These are phyloP conservation scores for Quercus tomentella DNA, from an alignment of 331 rosid genomes.

Conservation along the genomic window DNA sequence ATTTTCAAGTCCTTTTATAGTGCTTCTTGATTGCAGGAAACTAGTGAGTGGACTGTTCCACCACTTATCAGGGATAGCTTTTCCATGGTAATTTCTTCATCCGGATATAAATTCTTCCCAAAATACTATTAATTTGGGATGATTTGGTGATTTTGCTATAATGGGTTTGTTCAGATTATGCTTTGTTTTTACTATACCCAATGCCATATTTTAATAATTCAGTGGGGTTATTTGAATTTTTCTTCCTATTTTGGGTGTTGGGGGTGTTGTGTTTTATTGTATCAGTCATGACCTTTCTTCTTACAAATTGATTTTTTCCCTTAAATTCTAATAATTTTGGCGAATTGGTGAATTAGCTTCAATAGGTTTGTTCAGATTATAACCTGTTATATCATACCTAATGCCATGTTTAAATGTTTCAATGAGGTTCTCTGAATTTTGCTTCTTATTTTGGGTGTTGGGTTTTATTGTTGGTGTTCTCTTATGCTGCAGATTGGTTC, in stretches of 20 bases:
- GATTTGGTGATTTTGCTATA: not conserved
- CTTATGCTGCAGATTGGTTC: slow-evolving; percentile 69
- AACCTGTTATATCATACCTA: not conserved
- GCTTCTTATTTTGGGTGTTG: not conserved
- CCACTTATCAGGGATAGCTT: slow-evolving; percentile 82
- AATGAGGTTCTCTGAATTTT: not conserved
- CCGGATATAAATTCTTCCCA: not conserved
- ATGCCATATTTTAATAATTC: not conserved
- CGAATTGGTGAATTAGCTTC: not conserved
- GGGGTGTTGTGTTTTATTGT: not conserved
- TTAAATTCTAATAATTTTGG: not conserved
- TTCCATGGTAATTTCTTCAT: slow-evolving; percentile 59
- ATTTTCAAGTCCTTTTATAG: not conserved
- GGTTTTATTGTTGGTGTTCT: not conserved
- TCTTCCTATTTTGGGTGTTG: not conserved
- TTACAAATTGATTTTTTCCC: slow-evolving; percentile 34
- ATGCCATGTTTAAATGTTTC: slow-evolving; percentile 3
- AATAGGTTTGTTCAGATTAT: not conserved
- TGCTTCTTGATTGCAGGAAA: slow-evolving; percentile 42
- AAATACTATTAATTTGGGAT: not conserved
- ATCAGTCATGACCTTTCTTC: slow-evolving; percentile 73
- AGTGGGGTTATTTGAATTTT: not conserved
- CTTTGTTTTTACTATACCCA: not conserved
- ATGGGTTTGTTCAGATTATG: not conserved
- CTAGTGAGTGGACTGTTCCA: slow-evolving; percentile 63